Base-by-base conservation (phyloP, 495 filamentous ascomycete species). In the Penicillium lividum region DNA sequence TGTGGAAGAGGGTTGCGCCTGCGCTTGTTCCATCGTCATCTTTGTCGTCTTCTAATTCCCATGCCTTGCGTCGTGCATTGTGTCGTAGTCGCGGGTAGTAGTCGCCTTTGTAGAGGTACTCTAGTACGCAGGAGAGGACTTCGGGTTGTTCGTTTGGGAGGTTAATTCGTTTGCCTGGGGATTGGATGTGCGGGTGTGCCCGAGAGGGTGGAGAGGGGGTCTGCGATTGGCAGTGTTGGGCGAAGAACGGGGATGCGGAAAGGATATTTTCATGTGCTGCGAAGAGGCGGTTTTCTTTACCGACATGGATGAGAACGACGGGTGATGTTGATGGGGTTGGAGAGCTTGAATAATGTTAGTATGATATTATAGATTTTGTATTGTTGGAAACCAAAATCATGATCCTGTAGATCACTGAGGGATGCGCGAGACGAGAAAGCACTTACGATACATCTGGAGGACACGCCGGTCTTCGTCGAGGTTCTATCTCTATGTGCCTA, bases 91-190 rank as follows among this genome's bases (percentile, higher is more conserved):
- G 84, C 0, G 90, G 92, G 57, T 87, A 93, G 73, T 97, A 97
- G 70, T 96, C 92, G 61, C 89, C 92, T 80, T 93, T 92, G 82
- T 97, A 96, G 57, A 96, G 86, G 66, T 89, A 96, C 69, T 96
- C 92, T 50, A 97, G 85, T 16, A 97, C 80, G 18, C 88, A 91
- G 29, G 92, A 94, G 80, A 97, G 90, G 65, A 94, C 86, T 68
- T 95, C 91, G 15, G 93, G 89, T 64, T 91, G 84, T 72, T 96
- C 92, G 54, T 92, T 84, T 5, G 93, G 89, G 28, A 97, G 85
- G 52, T 86, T 77, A 63, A 96, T 85, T 58, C 85, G 84, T 73
- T 90, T 91, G 64, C 80, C 79, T 40, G 63, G 61, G 4, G 51
- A 51, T 6, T 65, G 61, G 51, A 63, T 52, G 25, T 56, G 54